phyloP scores from a whole-genome alignment of 768 basidiomycete species.

The Gautieria morchelliformis region DNA sequence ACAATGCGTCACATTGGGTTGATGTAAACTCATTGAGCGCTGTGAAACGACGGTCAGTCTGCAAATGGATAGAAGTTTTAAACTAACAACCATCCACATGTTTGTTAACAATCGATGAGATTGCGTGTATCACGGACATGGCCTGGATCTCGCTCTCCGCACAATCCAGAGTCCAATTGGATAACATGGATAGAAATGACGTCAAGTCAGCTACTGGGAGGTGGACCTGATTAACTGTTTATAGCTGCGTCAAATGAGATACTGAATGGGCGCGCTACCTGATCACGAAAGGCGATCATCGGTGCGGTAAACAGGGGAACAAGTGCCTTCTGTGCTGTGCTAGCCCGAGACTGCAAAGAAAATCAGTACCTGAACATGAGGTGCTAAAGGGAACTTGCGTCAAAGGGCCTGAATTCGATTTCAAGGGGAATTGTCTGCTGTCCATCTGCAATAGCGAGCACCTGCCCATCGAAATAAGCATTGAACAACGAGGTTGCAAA shows the following conservation, averaged over 20 bases:
- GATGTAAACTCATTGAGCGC: conserved; percentile 39
- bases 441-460: conserved; percentile 44
- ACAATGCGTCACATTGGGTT: conserved; percentile 36
- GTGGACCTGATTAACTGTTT: conserved; percentile 31
- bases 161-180: conserved; percentile 51
- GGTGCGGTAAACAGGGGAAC: conserved; percentile 59
- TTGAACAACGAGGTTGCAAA: conserved; percentile 43
- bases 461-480: conserved; percentile 46
- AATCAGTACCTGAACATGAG: conserved; percentile 11
- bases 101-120: conserved; percentile 75
- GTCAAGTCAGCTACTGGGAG: conserved; percentile 41
- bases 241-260: conserved; percentile 1
- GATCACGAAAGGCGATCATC: conserved; percentile 52
- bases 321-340: conserved; percentile 48
- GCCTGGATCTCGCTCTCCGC: conserved; percentile 23
- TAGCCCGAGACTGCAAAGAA: conserved; percentile 30
- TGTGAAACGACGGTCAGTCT: conserved; percentile 16
- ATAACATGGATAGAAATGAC: conserved; percentile 41
- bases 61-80: neutral
- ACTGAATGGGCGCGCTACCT: conserved; percentile 32
- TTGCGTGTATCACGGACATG: conserved; percentile 18
- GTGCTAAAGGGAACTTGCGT: conserved; percentile 26
- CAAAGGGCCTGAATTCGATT: conserved; percentile 33
- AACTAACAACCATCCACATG: conserved; percentile 47
- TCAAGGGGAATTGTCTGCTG: conserved; percentile 38